Base-by-base conservation (phyloP, 2,329 filamentous ascomycete species). In the Verticillium dahliae region DNA sequence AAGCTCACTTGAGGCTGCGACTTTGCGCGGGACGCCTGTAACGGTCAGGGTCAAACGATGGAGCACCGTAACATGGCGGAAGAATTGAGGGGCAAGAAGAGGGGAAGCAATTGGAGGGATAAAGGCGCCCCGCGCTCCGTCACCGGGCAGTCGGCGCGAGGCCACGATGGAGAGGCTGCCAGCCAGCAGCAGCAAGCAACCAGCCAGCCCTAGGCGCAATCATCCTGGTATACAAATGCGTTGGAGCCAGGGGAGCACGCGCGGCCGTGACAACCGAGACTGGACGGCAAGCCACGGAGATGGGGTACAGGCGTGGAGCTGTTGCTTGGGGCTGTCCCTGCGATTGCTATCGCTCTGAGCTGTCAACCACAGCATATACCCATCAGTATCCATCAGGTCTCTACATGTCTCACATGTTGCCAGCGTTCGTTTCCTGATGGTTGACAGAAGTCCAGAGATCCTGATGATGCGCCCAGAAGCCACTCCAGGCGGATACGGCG, bases 41-140 rank as follows among this genome's bases (percentile, higher is more conserved):
- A 57, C 55, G 34, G 11, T 14, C 27, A 56, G 27, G 55, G 33
- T 38, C 33, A 33, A 38, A 57, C 55, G 33, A 57, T 57, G 55
- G 55, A 35, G 33, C 34, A 35, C 34, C 15, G 55, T 31, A 57
- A 66, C 60, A 66, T 60, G 65, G 71, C 71, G 73, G 72, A 75
- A 70, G 67, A 74, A 74, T 73, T 74, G 73, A 73, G 71, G 73
- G 72, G 72, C 67, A 73, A 61, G 57, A 58, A 66, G 67, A 65
- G 67, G 61, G 61, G 65, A 64, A 58, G 39, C 61, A 60, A 67
- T 68, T 66, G 66, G 63, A 67, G 66, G 63, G 61, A 67, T 63
- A 62, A 63, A 60, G 35, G 54, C 55, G 58, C 61, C 61, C 63
- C 63, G 60, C 60, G 58, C 59, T 60, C 61, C 62, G 59, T 59